Base-by-base conservation (phyloP, 768 basidiomycete genomes). In the Boletus pseudo-olivaceus region DNA sequence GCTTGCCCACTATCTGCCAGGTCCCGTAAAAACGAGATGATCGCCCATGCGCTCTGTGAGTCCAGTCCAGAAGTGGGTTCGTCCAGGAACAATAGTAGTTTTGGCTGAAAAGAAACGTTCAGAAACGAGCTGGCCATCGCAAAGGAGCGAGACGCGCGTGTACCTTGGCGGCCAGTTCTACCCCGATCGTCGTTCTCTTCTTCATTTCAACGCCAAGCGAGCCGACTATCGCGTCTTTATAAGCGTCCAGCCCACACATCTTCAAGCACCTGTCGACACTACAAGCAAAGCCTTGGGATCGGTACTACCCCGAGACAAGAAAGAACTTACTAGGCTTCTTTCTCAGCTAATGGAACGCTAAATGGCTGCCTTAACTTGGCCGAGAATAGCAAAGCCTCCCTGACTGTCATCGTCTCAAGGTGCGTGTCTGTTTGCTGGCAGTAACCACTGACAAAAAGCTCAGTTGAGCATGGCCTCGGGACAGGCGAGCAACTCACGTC, bases 41-140 rank as follows among this genome's bases (percentile, higher is more conserved):
- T 90, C 5, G 85, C 85, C 89, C 90, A 90, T 3, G 91, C 90
- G 50, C 85, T 88, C 68, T 92, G 90, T 3, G 90, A 91, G 67
- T 93, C 90, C 15, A 94, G 76, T 33, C 92, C 91, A 26, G 89
- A 86, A 0, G 93, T 95, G 0, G 93, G 93, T 67, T 95, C 92
- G 64, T 94, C 93, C 34, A 93, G 72, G 76, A 95, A 94, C 17
- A 95, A 77, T 0, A 96, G 75, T 0, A 93, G 74, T 66, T 82
- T 82, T 1, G 91, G 93, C 84, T 84, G 55, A 5, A 15, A 19
- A 20, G 30, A 26, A 1, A 3, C 2, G 23, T 46, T 30, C 3
- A 33, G 32, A 10, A n/a, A 54, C 33, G 2, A 15, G 4, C 15
- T 15, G 0, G 8, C n/a, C 34, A 19, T 20, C n/a, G 14, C 3